Evolutionary conservation across 148 eudicot genomes (phyloP), one percentile per base, ranked within the genome.

Genomic region (Agrostemma githago): DNA sequence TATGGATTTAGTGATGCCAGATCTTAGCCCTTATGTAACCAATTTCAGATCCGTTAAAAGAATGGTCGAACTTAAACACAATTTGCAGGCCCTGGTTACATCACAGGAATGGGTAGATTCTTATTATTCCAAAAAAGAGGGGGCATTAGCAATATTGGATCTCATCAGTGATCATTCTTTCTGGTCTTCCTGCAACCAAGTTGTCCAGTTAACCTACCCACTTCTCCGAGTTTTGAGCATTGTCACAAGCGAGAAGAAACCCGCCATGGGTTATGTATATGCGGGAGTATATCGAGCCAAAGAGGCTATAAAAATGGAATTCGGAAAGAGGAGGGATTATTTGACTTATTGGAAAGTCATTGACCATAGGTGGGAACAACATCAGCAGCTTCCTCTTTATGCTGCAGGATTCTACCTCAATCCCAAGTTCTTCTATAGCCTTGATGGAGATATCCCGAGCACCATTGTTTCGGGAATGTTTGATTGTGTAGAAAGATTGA

Each of bases 91-190:
- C 68, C 83, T 92, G 83, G 88, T 95, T 76, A 92, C 97, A 11
- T 92, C 98, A 61, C 97, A 88, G 81, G 98, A 95, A 77, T 95
- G 98, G 98, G 87, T 92, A 79, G 93, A 87, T 79, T 90, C 97
- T 44, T 86, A 84, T 63, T 92, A 86, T 75, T 92, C 97, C 8
- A 92, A 92, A 77, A 86, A 79, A 54, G 79, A 87, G 42, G 96
- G 85, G 68, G 98, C 89, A 42, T 82, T 84, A 75, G 84, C 83
- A 6, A 81, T 88, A 77, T 81, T 95, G 70, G 98, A 95, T 80
- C 80, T 78, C 60, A 72, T 95, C 34, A 88, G 88, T 70, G 85
- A 84, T 71, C 87, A 85, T 68, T 81, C 93, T 38, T 95, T 95
- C 79, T 95, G 98, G 98, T 87, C 96, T 15, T 82, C 92, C 14